Evolutionary conservation across 768 basidiomycete genomes (phyloP).

Genomic region (Piloderma croceum): DNA sequence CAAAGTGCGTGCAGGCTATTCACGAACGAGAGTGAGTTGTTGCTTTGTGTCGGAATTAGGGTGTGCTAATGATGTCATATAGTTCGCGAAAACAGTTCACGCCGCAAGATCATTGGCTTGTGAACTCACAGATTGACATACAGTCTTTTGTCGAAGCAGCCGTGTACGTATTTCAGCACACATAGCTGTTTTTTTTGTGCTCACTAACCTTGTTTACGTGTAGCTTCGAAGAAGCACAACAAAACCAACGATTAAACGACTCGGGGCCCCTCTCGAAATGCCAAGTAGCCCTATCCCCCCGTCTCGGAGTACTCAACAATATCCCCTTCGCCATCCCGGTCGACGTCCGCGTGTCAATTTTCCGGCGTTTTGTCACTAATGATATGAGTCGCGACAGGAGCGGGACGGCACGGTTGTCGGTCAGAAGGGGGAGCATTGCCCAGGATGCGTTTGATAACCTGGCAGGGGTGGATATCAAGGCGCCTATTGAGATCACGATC

Average conservation of each 20-base stretch:
- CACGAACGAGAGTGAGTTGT: constrained; percentile 80
- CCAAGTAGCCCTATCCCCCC: constrained; percentile 74
- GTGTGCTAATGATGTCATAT: constrained; percentile 8
- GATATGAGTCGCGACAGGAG: constrained; percentile 37
- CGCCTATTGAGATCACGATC: constrained; percentile 84
- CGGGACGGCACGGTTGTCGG: constrained; percentile 37
- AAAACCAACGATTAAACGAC: constrained; percentile 24
- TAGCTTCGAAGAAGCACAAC: constrained; percentile 63
- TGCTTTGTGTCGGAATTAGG: constrained; percentile 1
- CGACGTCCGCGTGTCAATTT: constrained; percentile 80
- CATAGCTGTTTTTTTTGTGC: constrained; percentile 2
- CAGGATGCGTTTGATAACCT: constrained; percentile 90
- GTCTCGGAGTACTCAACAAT: constrained; percentile 88
- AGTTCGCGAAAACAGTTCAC: constrained; percentile 85
- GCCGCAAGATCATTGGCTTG: constrained; percentile 80
- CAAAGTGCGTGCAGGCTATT: constrained; percentile 71
- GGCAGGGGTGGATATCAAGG: constrained; percentile 71
- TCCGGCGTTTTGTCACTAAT: constrained; percentile 73
- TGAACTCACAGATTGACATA: constrained; percentile 54
- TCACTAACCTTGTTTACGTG: not conserved
- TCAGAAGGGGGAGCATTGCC: constrained; percentile 75
- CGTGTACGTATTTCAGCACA: constrained; percentile 43
- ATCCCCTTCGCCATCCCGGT: constrained; percentile 96
- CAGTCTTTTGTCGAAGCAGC: constrained; percentile 81
- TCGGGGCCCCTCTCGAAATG: constrained; percentile 44